phyloP scores from a whole-genome alignment of 352 stramenopile species.

The Thraustochytrium sp. region DNA sequence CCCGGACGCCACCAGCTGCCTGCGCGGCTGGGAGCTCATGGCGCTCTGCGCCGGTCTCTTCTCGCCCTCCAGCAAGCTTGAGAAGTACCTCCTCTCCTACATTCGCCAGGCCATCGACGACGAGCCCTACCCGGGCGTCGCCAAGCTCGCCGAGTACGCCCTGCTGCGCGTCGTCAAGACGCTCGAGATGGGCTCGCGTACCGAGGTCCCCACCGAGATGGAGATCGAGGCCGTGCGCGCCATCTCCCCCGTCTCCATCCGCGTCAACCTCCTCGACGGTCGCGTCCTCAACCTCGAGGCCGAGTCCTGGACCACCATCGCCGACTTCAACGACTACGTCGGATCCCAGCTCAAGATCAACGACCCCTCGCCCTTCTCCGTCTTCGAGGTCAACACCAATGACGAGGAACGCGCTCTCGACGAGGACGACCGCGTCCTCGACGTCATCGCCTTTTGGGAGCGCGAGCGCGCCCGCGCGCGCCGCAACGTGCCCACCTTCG shows the following conservation, averaged over 20 bases:
- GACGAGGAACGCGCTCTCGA: conserved; percentile 61
- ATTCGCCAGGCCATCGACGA: conserved; percentile 53
- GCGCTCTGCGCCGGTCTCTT: conserved; percentile 63
- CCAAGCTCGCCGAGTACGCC: conserved; percentile 55
- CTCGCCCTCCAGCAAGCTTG: conserved; percentile 55
- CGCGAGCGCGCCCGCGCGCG: conserved; percentile 58
- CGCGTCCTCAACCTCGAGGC: conserved; percentile 54
- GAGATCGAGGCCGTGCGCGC: conserved; percentile 61
- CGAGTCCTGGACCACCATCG: conserved; percentile 61
- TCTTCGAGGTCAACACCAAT: conserved; percentile 60
- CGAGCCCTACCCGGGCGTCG: conserved; percentile 49
- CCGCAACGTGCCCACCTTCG: conserved; percentile 43
- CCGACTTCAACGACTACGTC: conserved; percentile 55
- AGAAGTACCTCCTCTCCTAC: conserved; percentile 60
- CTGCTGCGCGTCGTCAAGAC: conserved; percentile 53
- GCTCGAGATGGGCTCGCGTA: conserved; percentile 56
- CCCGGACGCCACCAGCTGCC: conserved; percentile 55
- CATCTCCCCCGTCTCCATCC: conserved; percentile 55
- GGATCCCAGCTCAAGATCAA: conserved; percentile 56
- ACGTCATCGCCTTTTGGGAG: conserved; percentile 68
- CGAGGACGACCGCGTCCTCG: conserved; percentile 62
- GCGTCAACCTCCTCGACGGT: conserved; percentile 57
- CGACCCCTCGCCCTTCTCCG: conserved; percentile 55
- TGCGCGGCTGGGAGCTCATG: conserved; percentile 67
- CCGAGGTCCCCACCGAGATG: conserved; percentile 59